A percentile compares a stretch with the other conserved stretches of the same genome.
Evolutionary conservation across 257 asterid species (phyloP).

Genomic region (Eustoma russellianum): DNA sequence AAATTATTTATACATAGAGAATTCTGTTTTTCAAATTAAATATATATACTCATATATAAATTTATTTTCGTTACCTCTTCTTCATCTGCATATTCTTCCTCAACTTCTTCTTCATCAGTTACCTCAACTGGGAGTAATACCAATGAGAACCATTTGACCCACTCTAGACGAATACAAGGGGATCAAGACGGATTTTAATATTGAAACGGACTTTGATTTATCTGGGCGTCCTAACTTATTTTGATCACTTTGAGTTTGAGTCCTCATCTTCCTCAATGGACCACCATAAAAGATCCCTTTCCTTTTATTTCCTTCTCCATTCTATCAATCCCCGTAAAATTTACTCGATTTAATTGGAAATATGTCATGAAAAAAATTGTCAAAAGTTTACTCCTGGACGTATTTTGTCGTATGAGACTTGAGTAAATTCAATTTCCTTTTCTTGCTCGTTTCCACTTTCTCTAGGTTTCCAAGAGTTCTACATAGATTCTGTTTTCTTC

Average conservation of each 20-base stretch:
- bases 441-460: conserved; percentile 3
- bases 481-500: conserved; percentile 7
- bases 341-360: not conserved
- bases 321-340: conserved; percentile 4
- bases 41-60: too few species aligned
- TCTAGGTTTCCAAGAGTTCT: not conserved
- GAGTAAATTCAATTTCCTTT: too few species aligned
- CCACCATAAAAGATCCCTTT: conserved; percentile 53
- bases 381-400: too few species aligned
- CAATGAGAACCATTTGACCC: conserved; percentile 24
- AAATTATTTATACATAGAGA: too few species aligned
- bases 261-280: conserved; percentile 48
- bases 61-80: conserved; percentile 13
- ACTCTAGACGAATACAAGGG: not conserved
- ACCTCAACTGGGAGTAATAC: conserved; percentile 18
- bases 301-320: not conserved
- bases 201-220: too few species aligned
- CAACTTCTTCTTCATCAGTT: conserved; percentile 4
- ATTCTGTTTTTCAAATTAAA: too few species aligned
- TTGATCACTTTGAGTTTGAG: conserved; percentile 34
- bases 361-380: too few species aligned
- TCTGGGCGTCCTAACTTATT: conserved; percentile 59
- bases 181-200: conserved; percentile 12
- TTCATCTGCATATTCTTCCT: not conserved
- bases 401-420: too few species aligned